phyloP scores from a whole-genome alignment of 352 stramenopile species.

The Pythium biforme region DNA sequence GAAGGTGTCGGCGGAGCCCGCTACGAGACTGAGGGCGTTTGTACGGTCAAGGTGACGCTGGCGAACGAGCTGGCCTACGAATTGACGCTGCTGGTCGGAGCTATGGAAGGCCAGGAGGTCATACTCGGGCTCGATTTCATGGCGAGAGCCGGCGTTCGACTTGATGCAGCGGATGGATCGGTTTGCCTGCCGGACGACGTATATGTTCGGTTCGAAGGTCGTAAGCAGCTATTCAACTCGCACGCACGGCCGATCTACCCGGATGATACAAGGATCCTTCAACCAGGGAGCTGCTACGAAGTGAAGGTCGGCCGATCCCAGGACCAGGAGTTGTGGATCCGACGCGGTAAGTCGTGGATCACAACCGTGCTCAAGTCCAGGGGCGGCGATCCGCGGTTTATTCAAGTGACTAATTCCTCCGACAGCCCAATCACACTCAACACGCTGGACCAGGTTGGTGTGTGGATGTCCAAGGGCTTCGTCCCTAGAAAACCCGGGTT shows the following conservation, averaged over 20 bases:
- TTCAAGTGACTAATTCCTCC: no score
- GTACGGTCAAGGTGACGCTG: constrained; percentile 4
- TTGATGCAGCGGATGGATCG: background rate
- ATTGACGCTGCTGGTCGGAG: background rate
- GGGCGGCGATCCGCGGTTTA: no score
- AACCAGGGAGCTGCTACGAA: background rate
- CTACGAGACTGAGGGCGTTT: background rate
- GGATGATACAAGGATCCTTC: constrained; percentile 2
- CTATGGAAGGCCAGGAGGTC: background rate
- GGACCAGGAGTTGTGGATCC: no score
- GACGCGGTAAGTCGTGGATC: no score
- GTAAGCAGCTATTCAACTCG: constrained; percentile 7
- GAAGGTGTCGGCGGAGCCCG: constrained; percentile 1
- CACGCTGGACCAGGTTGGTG: no score
- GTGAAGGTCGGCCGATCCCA: no score
- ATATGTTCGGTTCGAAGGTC: constrained; percentile 3
- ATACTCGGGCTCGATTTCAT: constrained; percentile 20
- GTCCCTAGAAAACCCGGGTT: no score
- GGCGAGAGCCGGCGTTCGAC: background rate
- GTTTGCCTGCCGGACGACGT: constrained; percentile 10
- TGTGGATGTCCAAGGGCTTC: no score
- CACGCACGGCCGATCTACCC: no score
- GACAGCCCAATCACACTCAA: no score
- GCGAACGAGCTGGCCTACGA: background rate
- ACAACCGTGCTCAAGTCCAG: no score